Base-by-base conservation (phyloP, 1,284 basidiomycete species). In the Somion occarium region DNA sequence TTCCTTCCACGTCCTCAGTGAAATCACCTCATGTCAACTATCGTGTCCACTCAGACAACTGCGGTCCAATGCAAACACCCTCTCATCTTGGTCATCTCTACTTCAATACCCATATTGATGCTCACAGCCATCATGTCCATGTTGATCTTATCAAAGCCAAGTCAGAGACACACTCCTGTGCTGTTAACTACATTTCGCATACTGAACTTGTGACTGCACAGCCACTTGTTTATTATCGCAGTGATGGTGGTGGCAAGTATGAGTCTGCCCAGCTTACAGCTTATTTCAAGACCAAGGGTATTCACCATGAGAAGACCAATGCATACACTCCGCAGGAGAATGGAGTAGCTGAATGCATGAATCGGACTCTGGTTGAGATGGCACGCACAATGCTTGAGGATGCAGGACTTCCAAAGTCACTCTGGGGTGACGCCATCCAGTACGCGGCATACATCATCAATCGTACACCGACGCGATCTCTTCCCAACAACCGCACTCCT, bases 221-320 rank as follows among this genome's bases (percentile, higher is more conserved):
- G 75, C 61, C 77, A 13, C 44, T 56, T 20, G 86, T 9, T 64
- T 51, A 23, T 22, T 39, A 51, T 13, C 50, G 48, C 7, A 46
- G 50, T 55, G 57, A 52, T 30, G n/a, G 55, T 22, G 51, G 49
- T 11, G 46, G 53, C 3, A 49, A 54, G 27, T 54, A 54, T 26
- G 37, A 25, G 20, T 49, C 48, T 11, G 38, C 43, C n/a, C 27
- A 39, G 7, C 47, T 55, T 30, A 41, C 37, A 1, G 45, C 25
- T 3, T 51, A 52, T 43, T 44, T 52, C n/a, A 38, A 13, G 7
- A 20, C 3, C 1, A 46, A 51, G 13, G 59, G 61, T 1, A 59
- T 59, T 26, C 38, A 53, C 22, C 56, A 57, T 25, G 50, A 59
- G 51, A 41, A 53, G 22, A 57, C 56, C 0, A 54, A 49, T 19